Percentiles rank a stretch among this genome's conserved stretches.
Conservation (phyloP, 192 early-diverging fungal species). For the Coemansia sp. region DNA sequence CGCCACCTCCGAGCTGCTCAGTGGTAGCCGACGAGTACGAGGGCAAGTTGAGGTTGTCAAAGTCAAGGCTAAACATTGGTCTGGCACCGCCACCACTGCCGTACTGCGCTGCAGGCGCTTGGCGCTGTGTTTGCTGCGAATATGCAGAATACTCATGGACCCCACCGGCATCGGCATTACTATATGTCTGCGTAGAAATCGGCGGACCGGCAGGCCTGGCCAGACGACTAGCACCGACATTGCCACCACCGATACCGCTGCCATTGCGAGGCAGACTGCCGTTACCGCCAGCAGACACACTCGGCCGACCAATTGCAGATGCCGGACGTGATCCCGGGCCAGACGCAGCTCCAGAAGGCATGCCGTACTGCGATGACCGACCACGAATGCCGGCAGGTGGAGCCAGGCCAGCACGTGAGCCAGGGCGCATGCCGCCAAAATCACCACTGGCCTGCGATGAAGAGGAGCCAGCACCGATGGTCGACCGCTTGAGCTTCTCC, state of each 20-base stretch:
- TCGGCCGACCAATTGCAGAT: conserved; percentile 16
- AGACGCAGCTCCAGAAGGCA: conserved; percentile 24
- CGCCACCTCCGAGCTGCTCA: conserved; percentile 23
- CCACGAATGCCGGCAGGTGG: conserved; percentile 25
- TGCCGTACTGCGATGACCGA: conserved; percentile 33
- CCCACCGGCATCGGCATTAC: background rate
- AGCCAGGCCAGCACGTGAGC: conserved; percentile 34
- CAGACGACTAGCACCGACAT: conserved; percentile 10
- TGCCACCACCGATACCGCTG: conserved; percentile 1
- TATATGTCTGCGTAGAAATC: background rate
- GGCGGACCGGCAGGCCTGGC: conserved; percentile 9
- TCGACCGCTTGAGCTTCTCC: conserved; percentile 68
- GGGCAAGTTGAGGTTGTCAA: conserved; percentile 55
- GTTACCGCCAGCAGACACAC: background rate
- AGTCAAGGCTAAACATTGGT: conserved; percentile 52
- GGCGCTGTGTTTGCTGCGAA: conserved; percentile 8
- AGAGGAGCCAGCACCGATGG: conserved; percentile 23
- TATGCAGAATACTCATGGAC: background rate
- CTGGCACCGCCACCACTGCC: background rate
- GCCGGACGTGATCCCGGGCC: conserved; percentile 15
- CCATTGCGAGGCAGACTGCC: conserved; percentile 7
- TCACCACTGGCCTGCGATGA: background rate
- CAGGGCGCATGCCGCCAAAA: conserved; percentile 1
- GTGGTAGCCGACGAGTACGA: conserved; percentile 34
- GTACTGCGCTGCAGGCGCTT: conserved; percentile 10